These are phyloP conservation scores for Apostasia shenzhenica DNA, from an alignment of 106 monocot genomes.

Conservation along the genomic window DNA sequence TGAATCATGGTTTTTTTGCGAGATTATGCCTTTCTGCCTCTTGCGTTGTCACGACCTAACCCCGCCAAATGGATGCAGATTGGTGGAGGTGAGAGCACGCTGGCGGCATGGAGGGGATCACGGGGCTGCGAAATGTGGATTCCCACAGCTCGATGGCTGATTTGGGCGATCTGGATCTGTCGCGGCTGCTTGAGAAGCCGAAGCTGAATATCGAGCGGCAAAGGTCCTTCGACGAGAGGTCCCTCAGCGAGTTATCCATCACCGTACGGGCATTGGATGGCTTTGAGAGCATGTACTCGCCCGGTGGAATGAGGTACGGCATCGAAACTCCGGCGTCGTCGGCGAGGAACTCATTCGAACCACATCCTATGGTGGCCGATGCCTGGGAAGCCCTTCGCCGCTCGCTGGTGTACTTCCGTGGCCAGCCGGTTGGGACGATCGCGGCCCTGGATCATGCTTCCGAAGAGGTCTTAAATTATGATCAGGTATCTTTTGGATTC, in stretches of 20 bases:
- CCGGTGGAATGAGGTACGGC: constrained; percentile 25
- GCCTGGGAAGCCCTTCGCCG: constrained; percentile 78
- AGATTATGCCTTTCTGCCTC: not conserved
- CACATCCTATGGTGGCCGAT: constrained; percentile 76
- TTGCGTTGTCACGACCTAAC: not conserved
- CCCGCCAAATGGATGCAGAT: not conserved
- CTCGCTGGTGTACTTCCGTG: constrained; percentile 56
- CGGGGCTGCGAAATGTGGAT: constrained; percentile 24
- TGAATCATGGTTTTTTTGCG: not conserved
- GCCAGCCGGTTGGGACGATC: constrained; percentile 72
- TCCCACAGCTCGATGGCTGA: constrained; percentile 52
- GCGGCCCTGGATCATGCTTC: constrained; percentile 77
- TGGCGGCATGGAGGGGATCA: constrained; percentile 1
- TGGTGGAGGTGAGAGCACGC: not conserved
- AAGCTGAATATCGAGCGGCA: constrained; percentile 65
- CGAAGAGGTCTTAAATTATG: constrained; percentile 85
- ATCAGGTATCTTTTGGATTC: constrained; percentile 46
- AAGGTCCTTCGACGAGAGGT: constrained; percentile 87
- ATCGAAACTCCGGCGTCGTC: constrained; percentile 52
- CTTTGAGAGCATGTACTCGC: constrained; percentile 49
- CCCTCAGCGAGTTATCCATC: constrained; percentile 56
- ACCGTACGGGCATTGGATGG: constrained; percentile 27
- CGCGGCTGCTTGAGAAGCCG: constrained; percentile 45
- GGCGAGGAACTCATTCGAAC: constrained; percentile 37
- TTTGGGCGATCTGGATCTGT: constrained; percentile 42